phyloP scores from a whole-genome alignment of 2,329 filamentous ascomycete genomes.

The Microcera coccophila region DNA sequence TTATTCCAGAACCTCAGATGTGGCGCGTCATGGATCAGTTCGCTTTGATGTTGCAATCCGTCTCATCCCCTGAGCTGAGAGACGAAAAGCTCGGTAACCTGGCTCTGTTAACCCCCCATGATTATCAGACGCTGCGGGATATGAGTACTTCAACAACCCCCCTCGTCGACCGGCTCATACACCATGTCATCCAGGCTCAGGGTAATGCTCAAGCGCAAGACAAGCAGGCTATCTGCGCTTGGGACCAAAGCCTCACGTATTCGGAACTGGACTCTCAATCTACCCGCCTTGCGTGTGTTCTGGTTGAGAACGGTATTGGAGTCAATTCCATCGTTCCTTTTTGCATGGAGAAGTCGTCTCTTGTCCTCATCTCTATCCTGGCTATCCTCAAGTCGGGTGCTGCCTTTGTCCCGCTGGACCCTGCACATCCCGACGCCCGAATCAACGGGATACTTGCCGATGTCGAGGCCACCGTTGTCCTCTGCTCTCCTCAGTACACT shows the following conservation, averaged over 20 bases:
- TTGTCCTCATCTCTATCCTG: slow-evolving; percentile 23
- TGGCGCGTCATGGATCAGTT: slow-evolving; percentile 19
- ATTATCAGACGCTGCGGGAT: too few relatives aligned
- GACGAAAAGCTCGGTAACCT: too few relatives aligned
- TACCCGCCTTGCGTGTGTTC: too few relatives aligned
- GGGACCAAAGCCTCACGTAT: slow-evolving; percentile 42
- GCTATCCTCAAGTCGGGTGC: slow-evolving; percentile 24
- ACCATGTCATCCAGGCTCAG: too few relatives aligned
- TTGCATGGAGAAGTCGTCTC: slow-evolving; percentile 24
- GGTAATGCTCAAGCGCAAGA: slow-evolving; percentile 1
- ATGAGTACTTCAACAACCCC: too few relatives aligned
- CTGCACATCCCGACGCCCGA: slow-evolving; percentile 18
- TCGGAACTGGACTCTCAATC: slow-evolving; percentile 36
- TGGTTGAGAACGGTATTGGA: slow-evolving; percentile 6
- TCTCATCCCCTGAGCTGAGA: slow-evolving; percentile 4
- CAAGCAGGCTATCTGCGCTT: slow-evolving; percentile 31
- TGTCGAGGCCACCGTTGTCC: too few relatives aligned
- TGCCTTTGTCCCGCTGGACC: slow-evolving; percentile 22
- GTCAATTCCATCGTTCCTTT: slow-evolving; percentile 10
- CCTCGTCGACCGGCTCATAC: too few relatives aligned
- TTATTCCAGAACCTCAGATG: slow-evolving; percentile 11
- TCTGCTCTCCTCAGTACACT: too few relatives aligned
- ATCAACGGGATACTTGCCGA: too few relatives aligned
- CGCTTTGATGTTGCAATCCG: slow-evolving; percentile 6
- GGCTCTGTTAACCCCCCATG: too few relatives aligned